A percentile compares a stretch with the other conserved stretches of the same genome.
Conservation (phyloP, 2,329 filamentous ascomycete genomes). For the Periglandula ipomoeae region DNA sequence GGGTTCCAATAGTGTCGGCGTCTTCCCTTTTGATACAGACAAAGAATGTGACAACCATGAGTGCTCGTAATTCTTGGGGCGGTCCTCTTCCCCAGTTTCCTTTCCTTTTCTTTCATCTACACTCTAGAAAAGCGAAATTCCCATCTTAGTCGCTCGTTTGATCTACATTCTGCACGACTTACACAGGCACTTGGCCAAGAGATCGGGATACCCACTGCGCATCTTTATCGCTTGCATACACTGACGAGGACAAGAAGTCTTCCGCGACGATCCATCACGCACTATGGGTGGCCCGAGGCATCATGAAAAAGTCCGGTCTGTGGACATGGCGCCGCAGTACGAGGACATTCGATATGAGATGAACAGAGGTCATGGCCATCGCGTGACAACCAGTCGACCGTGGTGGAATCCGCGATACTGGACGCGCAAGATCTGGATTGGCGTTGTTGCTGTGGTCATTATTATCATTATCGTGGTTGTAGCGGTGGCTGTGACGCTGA, state of each 20-base stretch:
- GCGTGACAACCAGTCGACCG: conserved; percentile 18
- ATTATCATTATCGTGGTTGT: conserved; percentile 41
- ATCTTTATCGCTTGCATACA: background rate
- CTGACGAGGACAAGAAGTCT: background rate
- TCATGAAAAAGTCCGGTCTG: conserved; percentile 13
- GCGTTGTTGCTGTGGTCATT: conserved; percentile 24
- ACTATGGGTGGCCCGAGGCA: conserved; percentile 3
- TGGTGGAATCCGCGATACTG: conserved; percentile 43
- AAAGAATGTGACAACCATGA: background rate
- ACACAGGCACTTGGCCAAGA: background rate
- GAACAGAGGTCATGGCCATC: conserved; percentile 12
- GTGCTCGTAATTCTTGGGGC: background rate
- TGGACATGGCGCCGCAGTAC: conserved; percentile 17
- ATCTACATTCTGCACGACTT: background rate
- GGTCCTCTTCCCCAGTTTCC: background rate
- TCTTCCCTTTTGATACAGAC: background rate
- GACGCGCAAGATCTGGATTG: conserved; percentile 43
- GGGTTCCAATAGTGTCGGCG: background rate
- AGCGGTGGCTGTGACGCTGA: conserved; percentile 32
- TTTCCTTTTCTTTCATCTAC: background rate
- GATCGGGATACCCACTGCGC: background rate
- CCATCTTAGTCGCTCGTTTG: background rate
- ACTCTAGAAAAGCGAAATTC: background rate
- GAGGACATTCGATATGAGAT: conserved; percentile 19
- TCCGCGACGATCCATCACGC: background rate